These are phyloP conservation scores for Quercus wislizeni DNA, from an alignment of 306 rosid genomes.

Conservation along the genomic window DNA sequence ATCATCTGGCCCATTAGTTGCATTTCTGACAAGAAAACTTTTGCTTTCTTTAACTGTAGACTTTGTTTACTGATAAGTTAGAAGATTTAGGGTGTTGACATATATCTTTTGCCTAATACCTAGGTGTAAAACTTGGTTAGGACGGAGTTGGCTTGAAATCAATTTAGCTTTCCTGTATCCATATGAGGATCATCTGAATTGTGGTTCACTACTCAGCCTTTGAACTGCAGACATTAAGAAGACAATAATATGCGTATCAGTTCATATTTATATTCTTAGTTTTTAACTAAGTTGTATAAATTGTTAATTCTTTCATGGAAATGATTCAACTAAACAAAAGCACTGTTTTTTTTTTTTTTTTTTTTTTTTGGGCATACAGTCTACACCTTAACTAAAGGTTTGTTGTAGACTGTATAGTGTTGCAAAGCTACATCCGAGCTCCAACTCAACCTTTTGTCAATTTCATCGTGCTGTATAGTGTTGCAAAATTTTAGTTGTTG, in stretches of 20 bases:
- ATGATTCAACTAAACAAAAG: background rate
- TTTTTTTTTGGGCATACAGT: background rate
- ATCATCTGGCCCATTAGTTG: constrained; percentile 4
- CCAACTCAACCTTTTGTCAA: background rate
- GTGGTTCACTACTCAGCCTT: background rate
- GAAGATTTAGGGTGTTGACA: background rate
- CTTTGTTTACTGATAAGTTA: background rate
- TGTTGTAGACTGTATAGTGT: too few relatives aligned
- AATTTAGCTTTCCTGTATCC: background rate
- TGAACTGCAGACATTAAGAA: background rate
- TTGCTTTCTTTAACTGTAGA: background rate
- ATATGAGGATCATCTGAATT: background rate
- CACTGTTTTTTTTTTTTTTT: background rate
- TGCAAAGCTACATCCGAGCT: background rate
- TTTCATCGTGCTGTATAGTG: background rate
- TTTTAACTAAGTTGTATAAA: background rate
- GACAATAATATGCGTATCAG: background rate
- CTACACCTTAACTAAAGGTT: background rate
- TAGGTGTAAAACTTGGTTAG: constrained; percentile 4
- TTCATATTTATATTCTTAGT: background rate
- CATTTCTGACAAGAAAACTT: constrained; percentile 15
- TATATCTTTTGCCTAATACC: background rate
- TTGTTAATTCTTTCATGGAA: background rate
- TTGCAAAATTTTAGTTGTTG: constrained; percentile 10
- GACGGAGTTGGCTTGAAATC: constrained; percentile 14